Evolutionary conservation across 2,329 filamentous ascomycete genomes (phyloP).

Genomic region (Colletotrichum tamarilloi): DNA sequence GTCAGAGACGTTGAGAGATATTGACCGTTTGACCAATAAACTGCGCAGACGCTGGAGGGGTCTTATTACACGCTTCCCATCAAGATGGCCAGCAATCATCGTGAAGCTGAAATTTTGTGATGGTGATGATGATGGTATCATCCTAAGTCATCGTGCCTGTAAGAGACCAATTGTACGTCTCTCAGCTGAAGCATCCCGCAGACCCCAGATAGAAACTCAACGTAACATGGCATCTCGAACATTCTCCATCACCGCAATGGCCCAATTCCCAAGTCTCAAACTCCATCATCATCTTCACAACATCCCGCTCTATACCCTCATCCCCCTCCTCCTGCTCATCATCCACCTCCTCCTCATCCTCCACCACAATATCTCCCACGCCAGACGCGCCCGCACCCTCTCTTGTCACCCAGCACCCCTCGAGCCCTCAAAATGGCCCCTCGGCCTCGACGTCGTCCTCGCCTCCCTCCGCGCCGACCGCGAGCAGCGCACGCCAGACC

Average conservation of each 20-base stretch:
- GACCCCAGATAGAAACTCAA: too few relatives aligned
- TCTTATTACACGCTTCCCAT: not conserved
- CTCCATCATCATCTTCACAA: not conserved
- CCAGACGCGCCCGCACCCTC: conserved; percentile 4
- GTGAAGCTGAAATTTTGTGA: too few relatives aligned
- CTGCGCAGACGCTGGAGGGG: not conserved
- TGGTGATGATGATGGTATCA: too few relatives aligned
- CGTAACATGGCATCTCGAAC: not conserved
- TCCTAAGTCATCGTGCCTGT: too few relatives aligned
- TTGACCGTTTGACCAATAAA: not conserved
- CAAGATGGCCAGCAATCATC: too few relatives aligned
- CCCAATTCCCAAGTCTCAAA: not conserved
- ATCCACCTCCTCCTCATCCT: not conserved
- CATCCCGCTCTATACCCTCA: conserved; percentile 2
- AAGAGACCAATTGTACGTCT: too few relatives aligned
- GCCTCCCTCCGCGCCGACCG: conserved; percentile 28
- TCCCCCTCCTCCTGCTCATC: conserved; percentile 1
- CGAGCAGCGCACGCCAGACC: conserved; percentile 23
- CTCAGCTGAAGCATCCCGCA: too few relatives aligned
- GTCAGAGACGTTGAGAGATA: not conserved
- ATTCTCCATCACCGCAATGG: too few relatives aligned
- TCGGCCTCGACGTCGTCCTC: conserved; percentile 28
- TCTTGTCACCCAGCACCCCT: conserved; percentile 17
- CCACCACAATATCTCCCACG: not conserved
- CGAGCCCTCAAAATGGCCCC: conserved; percentile 12